Percentiles rank a stretch among this genome's conserved stretches.
Conservation (phyloP, 2,329 filamentous ascomycete species). For the Chrysoporthe deuterocubensis region DNA sequence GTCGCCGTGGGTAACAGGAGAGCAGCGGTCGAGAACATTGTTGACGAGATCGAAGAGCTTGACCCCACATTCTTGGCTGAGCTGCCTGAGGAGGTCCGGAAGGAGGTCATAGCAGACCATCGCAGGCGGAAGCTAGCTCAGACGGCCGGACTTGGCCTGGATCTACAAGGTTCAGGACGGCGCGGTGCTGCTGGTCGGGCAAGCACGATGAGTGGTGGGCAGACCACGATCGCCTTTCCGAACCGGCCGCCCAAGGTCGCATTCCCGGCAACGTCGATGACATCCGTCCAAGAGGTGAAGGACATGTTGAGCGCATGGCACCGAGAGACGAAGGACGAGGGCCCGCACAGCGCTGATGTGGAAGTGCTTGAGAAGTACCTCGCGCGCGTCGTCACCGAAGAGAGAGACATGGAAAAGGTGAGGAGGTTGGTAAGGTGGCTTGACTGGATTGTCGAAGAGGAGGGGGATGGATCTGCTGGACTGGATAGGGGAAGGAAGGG, state of each 20-base stretch:
- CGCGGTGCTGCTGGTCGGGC: slow-evolving; percentile 29
- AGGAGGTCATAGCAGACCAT: slow-evolving; percentile 79
- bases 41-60: slow-evolving; percentile 52
- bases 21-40: slow-evolving; percentile 35
- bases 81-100: slow-evolving; percentile 78
- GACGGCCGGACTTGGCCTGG: slow-evolving; percentile 49
- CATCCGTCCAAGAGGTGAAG: slow-evolving; percentile 64
- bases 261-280: slow-evolving; percentile 50
- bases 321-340: slow-evolving; percentile 69
- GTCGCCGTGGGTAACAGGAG: slow-evolving; percentile 46
- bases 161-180: slow-evolving; percentile 42
- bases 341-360: slow-evolving; percentile 80
- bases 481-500: slow-evolving; percentile 41
- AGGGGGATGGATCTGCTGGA: slow-evolving; percentile 40
- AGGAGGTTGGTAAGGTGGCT: slow-evolving; percentile 86
- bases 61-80: slow-evolving; percentile 79
- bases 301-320: slow-evolving; percentile 79
- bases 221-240: slow-evolving; percentile 52
- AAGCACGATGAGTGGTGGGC: slow-evolving; percentile 35
- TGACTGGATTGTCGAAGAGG: slow-evolving; percentile 56
- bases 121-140: slow-evolving; percentile 64
- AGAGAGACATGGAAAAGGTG: slow-evolving; percentile 82
- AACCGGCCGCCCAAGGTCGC: slow-evolving; percentile 48
- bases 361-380: slow-evolving; percentile 76
- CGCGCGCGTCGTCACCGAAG: slow-evolving; percentile 70